Conservation (phyloP, 1,284 basidiomycete species). For the Sphagnurus paluster region DNA sequence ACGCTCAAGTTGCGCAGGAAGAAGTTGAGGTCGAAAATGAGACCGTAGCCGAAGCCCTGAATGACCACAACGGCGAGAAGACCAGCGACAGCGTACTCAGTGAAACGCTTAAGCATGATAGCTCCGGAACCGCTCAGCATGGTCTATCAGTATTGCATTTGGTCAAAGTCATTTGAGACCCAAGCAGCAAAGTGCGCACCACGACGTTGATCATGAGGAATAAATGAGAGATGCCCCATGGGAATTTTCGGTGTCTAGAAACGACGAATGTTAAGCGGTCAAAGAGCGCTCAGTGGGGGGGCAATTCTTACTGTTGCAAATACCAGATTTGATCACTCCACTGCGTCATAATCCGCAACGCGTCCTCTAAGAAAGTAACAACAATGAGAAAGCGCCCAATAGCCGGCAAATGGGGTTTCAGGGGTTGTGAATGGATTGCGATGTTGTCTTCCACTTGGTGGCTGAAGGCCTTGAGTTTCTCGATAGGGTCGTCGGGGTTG, state of each 20-base stretch:
- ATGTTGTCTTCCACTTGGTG: conserved; percentile 89
- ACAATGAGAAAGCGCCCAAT: conserved; percentile 98
- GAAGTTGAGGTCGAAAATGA: conserved; percentile 98
- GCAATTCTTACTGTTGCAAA: conserved; percentile 73
- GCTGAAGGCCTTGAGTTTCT: conserved; percentile 79
- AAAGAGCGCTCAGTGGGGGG: background rate
- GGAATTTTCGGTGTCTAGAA: conserved; percentile 87
- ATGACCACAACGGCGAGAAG: conserved; percentile 91
- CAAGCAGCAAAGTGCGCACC: conserved; percentile 49
- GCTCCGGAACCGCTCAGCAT: conserved; percentile 90
- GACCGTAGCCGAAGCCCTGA: conserved; percentile 93
- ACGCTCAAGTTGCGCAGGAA: conserved; percentile 96
- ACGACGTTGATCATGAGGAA: conserved; percentile 93
- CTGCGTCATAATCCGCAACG: conserved; percentile 90
- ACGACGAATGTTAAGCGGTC: conserved; percentile 12
- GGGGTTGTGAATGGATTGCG: conserved; percentile 91
- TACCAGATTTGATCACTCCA: conserved; percentile 98
- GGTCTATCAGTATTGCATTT: conserved; percentile 47
- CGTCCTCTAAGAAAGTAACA: conserved; percentile 97
- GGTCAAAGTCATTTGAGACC: background rate
- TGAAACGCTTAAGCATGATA: conserved; percentile 86
- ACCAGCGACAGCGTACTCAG: conserved; percentile 88
- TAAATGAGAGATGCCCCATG: conserved; percentile 90
- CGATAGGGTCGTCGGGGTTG: conserved; percentile 80
- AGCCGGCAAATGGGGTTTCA: conserved; percentile 93